Evolutionary conservation across 352 stramenopile species (phyloP), one percentile per base, ranked within the genome.

Genomic region (Phytophthora crassamura): DNA sequence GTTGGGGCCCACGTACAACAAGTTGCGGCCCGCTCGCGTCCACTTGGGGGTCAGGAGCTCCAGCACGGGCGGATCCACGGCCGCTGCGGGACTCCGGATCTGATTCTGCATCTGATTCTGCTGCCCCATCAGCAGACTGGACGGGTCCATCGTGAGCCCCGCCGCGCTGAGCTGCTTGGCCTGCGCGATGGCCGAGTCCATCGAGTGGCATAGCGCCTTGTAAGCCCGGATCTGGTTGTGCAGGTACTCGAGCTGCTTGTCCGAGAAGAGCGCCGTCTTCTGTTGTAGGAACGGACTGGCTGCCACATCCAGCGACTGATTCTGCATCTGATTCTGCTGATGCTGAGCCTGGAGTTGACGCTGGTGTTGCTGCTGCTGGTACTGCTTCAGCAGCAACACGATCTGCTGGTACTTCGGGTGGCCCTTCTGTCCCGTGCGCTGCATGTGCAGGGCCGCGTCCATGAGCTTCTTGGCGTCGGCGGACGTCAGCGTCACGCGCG

Each of bases 341-440:
- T 80, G 60, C 34, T 53, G 50, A 60, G 74, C 60, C 9, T 59
- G 60, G 30, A 32, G 36, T 10, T 71, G 70, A 32, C 22, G 61
- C 35, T 62, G 63, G 43, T 76, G 75, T 0, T 74, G 64, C 46
- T 80, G 67, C n/a, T 74, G 74, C 47, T 96, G 88, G 42, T 93
- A 93, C 64, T 93, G 80, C 22, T 84, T 83, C 56, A 96, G 69
- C 6, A 96, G 60, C 51, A 59, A 47, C 28, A 95, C 79, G 64
- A 96, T 94, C 72, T 95, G 88, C 58, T 86, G 69, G 72, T 96
- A 96, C 72, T 93, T 93, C 16, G 85, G 86, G 66, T 94, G 84
- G 51, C 69, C 55, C 52, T 88, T 95, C 53, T 94, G 83, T 32
- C 89, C 85, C 46, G 81, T 74, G 40, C 77, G 73, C 64, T 94